Conservation (phyloP, 495 filamentous ascomycete genomes). For the Neurospora sp. region DNA sequence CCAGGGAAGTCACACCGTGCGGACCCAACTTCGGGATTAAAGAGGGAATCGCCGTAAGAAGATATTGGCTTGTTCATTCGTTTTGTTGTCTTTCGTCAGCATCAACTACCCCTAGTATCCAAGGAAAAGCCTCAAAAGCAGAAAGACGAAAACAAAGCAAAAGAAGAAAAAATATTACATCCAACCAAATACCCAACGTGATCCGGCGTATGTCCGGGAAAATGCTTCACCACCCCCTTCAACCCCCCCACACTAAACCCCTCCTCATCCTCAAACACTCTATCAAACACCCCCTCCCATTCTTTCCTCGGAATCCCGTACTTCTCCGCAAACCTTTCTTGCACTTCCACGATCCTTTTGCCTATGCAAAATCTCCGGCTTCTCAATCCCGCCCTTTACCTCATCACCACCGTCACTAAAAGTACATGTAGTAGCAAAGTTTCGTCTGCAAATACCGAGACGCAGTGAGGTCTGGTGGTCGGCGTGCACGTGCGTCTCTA, state of each 20-base stretch:
- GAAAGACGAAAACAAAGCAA: background rate
- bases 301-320: constrained; percentile 37
- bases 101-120: background rate
- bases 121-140: background rate
- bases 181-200: constrained; percentile 51
- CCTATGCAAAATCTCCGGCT: constrained; percentile 42
- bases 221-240: constrained; percentile 35
- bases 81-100: background rate
- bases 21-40: constrained; percentile 48
- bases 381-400: no score
- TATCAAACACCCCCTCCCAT: constrained; percentile 38
- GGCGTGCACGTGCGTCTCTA: constrained; percentile 55
- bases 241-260: constrained; percentile 40
- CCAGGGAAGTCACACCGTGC: constrained; percentile 53
- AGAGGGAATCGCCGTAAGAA: constrained; percentile 53
- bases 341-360: constrained; percentile 42
- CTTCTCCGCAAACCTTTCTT: constrained; percentile 35
- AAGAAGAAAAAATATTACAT: constrained; percentile 11
- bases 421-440: no score
- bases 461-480: constrained; percentile 46
- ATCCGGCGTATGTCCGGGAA: constrained; percentile 54
- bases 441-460: constrained; percentile 40
- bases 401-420: no score
- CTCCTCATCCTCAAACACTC: constrained; percentile 44
- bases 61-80: constrained; percentile 31